Evolutionary conservation across 768 basidiomycete species (phyloP).

Genomic region (Lactifluus pinguis): DNA sequence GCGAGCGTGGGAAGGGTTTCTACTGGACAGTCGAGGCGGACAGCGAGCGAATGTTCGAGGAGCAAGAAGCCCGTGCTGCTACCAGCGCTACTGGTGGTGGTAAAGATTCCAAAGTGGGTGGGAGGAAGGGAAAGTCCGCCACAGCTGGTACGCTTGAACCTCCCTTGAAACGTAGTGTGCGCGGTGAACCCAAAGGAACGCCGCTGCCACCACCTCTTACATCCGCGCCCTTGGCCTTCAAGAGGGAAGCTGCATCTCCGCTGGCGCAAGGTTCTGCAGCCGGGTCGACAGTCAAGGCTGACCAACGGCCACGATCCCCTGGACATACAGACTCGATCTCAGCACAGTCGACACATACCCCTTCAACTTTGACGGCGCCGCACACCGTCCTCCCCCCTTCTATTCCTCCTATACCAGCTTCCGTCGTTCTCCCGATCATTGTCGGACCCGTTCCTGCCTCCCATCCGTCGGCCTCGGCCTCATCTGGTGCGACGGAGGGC

Average conservation of each 20-base stretch:
- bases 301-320: conserved; percentile 21
- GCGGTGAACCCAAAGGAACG: conserved; percentile 48
- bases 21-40: conserved; percentile 88
- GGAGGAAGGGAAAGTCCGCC: conserved; percentile 51
- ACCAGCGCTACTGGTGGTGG: conserved; percentile 23
- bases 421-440: conserved; percentile 66
- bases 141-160: conserved; percentile 40
- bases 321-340: conserved; percentile 3
- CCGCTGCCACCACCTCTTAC: conserved; percentile 64
- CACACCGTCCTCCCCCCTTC: conserved; percentile 3
- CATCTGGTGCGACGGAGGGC: conserved; percentile 32
- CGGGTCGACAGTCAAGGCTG: conserved; percentile 21
- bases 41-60: conserved; percentile 56
- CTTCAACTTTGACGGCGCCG: conserved; percentile 20
- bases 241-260: conserved; percentile 25
- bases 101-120: conserved; percentile 33
- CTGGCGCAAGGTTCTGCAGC: conserved; percentile 8
- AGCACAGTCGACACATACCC: conserved; percentile 2
- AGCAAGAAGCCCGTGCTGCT: conserved; percentile 47
- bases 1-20: conserved; percentile 85
- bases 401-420: conserved; percentile 27
- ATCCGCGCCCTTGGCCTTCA: conserved; percentile 49
- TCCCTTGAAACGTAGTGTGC: conserved; percentile 59
- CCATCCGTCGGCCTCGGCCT: conserved; percentile 45
- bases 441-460: conserved; percentile 63